A percentile compares a stretch with the other conserved stretches of the same genome.
Evolutionary conservation across 2,329 filamentous ascomycete genomes (phyloP).

Genomic region (Verticillium alfalfae): DNA sequence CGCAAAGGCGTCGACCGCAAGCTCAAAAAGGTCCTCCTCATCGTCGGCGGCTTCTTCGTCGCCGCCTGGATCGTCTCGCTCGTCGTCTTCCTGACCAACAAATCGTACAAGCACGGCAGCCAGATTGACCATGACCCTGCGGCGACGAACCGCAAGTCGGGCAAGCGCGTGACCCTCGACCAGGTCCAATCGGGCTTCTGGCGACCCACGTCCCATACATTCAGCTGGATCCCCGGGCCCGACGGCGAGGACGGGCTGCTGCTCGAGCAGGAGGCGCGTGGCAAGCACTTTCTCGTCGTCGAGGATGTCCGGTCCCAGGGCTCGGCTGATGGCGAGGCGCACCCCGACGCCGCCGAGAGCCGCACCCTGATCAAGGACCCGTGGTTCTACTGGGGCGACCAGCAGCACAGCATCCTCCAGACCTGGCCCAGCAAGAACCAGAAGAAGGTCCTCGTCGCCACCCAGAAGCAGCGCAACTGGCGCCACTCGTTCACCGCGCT

Average conservation of each 20-base stretch:
- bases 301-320: slow-evolving; percentile 63
- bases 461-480: slow-evolving; percentile 71
- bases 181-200: slow-evolving; percentile 65
- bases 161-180: slow-evolving; percentile 68
- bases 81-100: slow-evolving; percentile 58
- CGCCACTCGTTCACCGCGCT: slow-evolving; percentile 80
- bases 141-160: slow-evolving; percentile 57
- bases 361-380: slow-evolving; percentile 70
- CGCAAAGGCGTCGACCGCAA: slow-evolving; percentile 59
- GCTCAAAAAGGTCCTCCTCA: slow-evolving; percentile 57
- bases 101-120: slow-evolving; percentile 61
- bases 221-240: slow-evolving; percentile 72
- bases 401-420: slow-evolving; percentile 49
- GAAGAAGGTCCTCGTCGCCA: slow-evolving; percentile 79
- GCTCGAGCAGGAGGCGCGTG: slow-evolving; percentile 61
- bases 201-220: slow-evolving; percentile 56
- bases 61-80: slow-evolving; percentile 66
- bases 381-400: slow-evolving; percentile 54
- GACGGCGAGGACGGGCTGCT: slow-evolving; percentile 78
- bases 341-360: slow-evolving; percentile 35
- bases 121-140: slow-evolving; percentile 61
- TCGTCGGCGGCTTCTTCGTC: slow-evolving; percentile 54
- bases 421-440: slow-evolving; percentile 77
- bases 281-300: slow-evolving; percentile 74
- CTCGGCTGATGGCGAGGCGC: slow-evolving; percentile 22